phyloP scores from a whole-genome alignment of 164 flowering plant species.

The Vitis cinerea region DNA sequence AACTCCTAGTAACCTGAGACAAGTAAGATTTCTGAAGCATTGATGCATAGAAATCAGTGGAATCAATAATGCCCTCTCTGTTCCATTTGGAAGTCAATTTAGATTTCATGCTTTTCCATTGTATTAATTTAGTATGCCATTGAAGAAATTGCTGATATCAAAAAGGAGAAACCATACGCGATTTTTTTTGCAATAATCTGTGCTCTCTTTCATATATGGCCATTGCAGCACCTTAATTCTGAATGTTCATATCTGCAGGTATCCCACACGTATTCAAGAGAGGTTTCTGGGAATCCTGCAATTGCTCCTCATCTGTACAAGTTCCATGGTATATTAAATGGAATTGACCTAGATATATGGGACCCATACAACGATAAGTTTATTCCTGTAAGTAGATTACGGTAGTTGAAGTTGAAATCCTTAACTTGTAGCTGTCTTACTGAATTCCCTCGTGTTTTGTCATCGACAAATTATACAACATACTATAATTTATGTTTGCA shows the following conservation, averaged over 20 bases:
- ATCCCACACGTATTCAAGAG: conserved; percentile 78
- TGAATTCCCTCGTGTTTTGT: neutral
- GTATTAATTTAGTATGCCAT: too few species aligned
- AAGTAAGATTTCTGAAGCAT: too few species aligned
- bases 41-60: too few species aligned
- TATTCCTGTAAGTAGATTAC: conserved; percentile 62
- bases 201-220: neutral
- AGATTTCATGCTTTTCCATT: too few species aligned
- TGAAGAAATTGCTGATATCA: neutral
- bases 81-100: too few species aligned
- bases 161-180: neutral
- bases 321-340: conserved; percentile 93
- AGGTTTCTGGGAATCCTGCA: conserved; percentile 75
- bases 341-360: conserved; percentile 98
- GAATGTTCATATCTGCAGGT: conserved; percentile 48
- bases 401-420: neutral
- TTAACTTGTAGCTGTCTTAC: neutral
- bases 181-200: neutral
- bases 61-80: too few species aligned
- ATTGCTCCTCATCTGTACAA: conserved; percentile 84
- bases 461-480: neutral
- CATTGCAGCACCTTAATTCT: neutral
- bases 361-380: conserved; percentile 89
- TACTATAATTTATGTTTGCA: too few species aligned
- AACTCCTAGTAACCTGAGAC: too few species aligned